These are phyloP conservation scores for Karstenula rhodostoma DNA, from an alignment of 2,329 filamentous ascomycete genomes.

Conservation along the genomic window DNA sequence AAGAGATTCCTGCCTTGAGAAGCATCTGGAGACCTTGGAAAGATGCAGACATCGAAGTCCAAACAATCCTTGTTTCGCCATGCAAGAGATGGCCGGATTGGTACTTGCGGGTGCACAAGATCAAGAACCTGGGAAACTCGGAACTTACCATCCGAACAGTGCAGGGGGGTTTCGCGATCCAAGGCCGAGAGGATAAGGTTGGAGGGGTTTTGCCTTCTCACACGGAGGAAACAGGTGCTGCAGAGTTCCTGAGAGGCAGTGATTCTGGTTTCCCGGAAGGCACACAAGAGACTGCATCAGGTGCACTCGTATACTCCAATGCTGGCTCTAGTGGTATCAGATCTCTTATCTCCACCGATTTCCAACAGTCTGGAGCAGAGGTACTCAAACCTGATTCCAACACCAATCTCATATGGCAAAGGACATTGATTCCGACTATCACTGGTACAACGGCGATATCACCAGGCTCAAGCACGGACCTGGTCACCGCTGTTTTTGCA, in stretches of 20 bases:
- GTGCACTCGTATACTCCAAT: constrained; percentile 34
- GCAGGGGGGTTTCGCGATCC: constrained; percentile 42
- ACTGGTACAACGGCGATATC: constrained; percentile 7
- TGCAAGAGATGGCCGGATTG: constrained; percentile 40
- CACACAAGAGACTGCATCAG: constrained; percentile 16
- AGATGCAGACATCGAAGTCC: constrained; percentile 35
- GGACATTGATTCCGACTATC: constrained; percentile 41
- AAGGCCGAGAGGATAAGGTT: constrained; percentile 30
- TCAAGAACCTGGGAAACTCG: constrained; percentile 20
- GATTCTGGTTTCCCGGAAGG: constrained; percentile 26
- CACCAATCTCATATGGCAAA: constrained; percentile 46
- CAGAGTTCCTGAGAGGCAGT: not conserved
- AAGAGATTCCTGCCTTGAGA: constrained; percentile 23
- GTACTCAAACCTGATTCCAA: constrained; percentile 46
- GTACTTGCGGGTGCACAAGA: constrained; percentile 35
- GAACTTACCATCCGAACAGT: constrained; percentile 18
- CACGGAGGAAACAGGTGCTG: not conserved
- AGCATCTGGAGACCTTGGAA: constrained; percentile 43
- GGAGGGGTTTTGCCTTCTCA: constrained; percentile 31
- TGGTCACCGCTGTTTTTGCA: constrained; percentile 37
- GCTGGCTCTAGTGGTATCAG: constrained; percentile 40
- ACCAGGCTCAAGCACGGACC: not conserved
- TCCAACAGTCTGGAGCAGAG: constrained; percentile 15
- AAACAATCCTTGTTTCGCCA: constrained; percentile 35
- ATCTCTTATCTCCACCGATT: constrained; percentile 6